Evolutionary conservation across 73 alveolate genomes (phyloP), one percentile per base, ranked within the genome.

Genomic region (Symbiodinium natans): DNA sequence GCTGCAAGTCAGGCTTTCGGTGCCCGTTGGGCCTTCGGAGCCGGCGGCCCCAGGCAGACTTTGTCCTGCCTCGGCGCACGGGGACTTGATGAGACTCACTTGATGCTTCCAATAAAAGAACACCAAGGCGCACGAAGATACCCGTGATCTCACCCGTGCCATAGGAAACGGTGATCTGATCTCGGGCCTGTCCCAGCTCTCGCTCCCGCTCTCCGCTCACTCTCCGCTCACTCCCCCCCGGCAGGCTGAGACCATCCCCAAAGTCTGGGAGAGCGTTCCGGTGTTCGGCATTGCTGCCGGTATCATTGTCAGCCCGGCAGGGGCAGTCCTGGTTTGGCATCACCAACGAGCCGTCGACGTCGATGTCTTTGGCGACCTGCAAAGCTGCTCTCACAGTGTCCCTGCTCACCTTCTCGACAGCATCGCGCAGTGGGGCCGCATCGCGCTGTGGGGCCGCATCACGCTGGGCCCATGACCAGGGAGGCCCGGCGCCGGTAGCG

Each of bases 81-180:
- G 11, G 48, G 23, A 34, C 31, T 36, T 41, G 39, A 17, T 39
- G 42, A 74, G 33, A 74, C 3, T 25, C 1, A 9, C 21, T 8
- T n/a, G 86, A 3, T 9, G 33, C 27, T 29, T 2, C 29, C 2
- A 23, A 82, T 82, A 17, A 10, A 3, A 34, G 13, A 46, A 46
- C 0, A 34, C 77, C 77, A 2, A 9, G 43, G 41, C 10, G 84
- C 97, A 92, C 98, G 92, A 92, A 92, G 83, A 92, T 77, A 13
- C 98, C 98, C 29, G 98, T 92, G 92, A 92, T 77, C 63, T 92
- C 98, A 3, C 98, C 98, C 29, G 98, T 92, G 92, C 98, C 98
- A 48, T 75, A 92, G 73, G 92, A 46, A 38, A 92, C 98, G 34
- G 98, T 92, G 48, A 92, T 92, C 71, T 92, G 98, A 42, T 92